A percentile compares a stretch with the other conserved stretches of the same genome.
These are phyloP conservation scores for Laburnicola sp. DNA, from an alignment of 2,329 filamentous ascomycete species.

Conservation along the genomic window DNA sequence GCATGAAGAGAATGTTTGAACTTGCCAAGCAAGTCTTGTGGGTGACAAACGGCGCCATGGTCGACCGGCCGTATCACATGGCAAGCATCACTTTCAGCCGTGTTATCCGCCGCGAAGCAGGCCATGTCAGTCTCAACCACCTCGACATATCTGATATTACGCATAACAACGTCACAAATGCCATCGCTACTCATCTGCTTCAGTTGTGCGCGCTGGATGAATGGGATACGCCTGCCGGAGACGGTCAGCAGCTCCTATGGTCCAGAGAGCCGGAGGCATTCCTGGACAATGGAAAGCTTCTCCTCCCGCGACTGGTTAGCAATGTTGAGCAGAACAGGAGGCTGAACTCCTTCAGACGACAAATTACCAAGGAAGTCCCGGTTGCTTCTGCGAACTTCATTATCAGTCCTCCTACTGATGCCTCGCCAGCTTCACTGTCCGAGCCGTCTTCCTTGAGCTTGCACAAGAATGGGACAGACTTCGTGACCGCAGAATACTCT, in stretches of 20 bases:
- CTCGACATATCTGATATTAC: constrained; percentile 8
- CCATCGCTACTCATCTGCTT: constrained; percentile 8
- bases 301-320: constrained; percentile 8
- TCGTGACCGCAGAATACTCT: no score
- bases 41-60: constrained; percentile 24
- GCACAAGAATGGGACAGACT: no score
- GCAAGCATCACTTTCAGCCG: constrained; percentile 20
- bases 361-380: constrained; percentile 12
- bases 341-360: constrained; percentile 24
- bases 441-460: no score
- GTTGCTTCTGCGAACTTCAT: neutral
- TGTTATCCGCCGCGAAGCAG: constrained; percentile 3
- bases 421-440: neutral
- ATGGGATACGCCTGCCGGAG: constrained; percentile 3
- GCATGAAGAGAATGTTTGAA: constrained; percentile 9
- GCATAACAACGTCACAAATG: neutral
- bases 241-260: constrained; percentile 5
- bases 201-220: constrained; percentile 5
- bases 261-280: constrained; percentile 13
- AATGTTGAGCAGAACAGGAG: constrained; percentile 18
- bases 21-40: constrained; percentile 22
- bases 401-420: neutral
- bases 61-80: constrained; percentile 24
- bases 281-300: constrained; percentile 1
- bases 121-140: constrained; percentile 6